phyloP scores from a whole-genome alignment of 768 basidiomycete genomes.

The Cystobasidium tubakii region DNA sequence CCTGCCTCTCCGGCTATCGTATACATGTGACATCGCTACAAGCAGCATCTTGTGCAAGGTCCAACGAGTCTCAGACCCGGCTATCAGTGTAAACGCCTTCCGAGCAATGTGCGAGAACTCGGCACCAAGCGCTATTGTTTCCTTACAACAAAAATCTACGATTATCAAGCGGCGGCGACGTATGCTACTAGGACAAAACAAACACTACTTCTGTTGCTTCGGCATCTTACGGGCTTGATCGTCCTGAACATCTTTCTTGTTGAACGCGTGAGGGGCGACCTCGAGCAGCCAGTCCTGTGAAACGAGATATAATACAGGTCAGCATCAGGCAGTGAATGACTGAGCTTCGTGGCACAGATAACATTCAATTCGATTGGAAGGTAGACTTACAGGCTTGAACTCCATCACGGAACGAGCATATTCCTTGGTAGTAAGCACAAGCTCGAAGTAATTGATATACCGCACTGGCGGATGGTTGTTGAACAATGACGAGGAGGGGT shows the following conservation, averaged over 20 bases:
- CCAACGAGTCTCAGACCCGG: no score
- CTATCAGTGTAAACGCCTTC: no score
- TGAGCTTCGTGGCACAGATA: no score
- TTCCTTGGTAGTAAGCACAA: constrained; percentile 95
- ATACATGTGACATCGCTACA: no score
- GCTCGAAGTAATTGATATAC: constrained; percentile 86
- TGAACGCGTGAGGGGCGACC: constrained; percentile 98
- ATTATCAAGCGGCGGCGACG: no score
- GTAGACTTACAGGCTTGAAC: constrained; percentile 87
- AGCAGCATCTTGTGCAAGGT: no score
- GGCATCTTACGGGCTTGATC: constrained; percentile 35
- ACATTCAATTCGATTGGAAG: no score
- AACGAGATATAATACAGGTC: not conserved
- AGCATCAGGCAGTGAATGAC: no score
- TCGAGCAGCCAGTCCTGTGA: constrained; percentile 34
- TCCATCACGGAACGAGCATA: constrained; percentile 98
- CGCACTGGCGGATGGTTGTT: constrained; percentile 89
- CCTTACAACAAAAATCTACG: not conserved
- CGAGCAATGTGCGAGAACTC: no score
- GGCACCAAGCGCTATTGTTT: no score
- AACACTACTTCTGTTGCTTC: constrained; percentile 25
- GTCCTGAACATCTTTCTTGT: constrained; percentile 53
- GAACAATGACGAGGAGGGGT: constrained; percentile 91
- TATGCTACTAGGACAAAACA: no score
- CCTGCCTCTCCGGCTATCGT: no score